phyloP scores from a whole-genome alignment of 2,329 filamentous ascomycete species.

The Mycosphaerella sp. region DNA sequence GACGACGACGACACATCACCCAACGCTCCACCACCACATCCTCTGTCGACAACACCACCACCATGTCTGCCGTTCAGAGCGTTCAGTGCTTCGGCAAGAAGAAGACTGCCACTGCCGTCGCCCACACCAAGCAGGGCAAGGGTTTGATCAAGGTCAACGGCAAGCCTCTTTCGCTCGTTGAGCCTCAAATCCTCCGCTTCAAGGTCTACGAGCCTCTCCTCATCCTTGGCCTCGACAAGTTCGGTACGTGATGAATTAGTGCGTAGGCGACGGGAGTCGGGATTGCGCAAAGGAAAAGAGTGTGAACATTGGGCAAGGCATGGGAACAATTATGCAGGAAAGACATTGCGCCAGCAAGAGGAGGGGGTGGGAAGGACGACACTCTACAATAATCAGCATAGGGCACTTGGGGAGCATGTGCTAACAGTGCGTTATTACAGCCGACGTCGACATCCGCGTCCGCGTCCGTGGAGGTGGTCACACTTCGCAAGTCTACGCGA shows the following conservation, averaged over 20 bases:
- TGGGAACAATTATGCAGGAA: not conserved
- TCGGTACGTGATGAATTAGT: slow-evolving; percentile 48
- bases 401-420: slow-evolving; percentile 8
- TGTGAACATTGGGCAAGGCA: not conserved
- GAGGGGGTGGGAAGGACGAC: not conserved
- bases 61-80: slow-evolving; percentile 61
- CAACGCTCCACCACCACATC: slow-evolving; percentile 4
- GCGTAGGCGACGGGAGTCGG: not conserved
- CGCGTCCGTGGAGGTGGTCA: slow-evolving; percentile 96
- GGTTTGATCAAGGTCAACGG: slow-evolving; percentile 99
- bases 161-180: slow-evolving; percentile 85
- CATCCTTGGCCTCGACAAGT: slow-evolving; percentile 95
- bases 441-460: slow-evolving; percentile 93
- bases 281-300: not conserved
- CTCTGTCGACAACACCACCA: slow-evolving; percentile 18
- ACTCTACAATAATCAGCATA: not conserved
- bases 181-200: slow-evolving; percentile 96
- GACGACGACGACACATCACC: slow-evolving; percentile 16
- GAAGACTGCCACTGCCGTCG: slow-evolving; percentile 64
- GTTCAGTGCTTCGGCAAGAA: slow-evolving; percentile 96
- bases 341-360: not conserved
- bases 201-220: slow-evolving; percentile 99
- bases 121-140: slow-evolving; percentile 85
- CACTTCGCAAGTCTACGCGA: slow-evolving; percentile 94
- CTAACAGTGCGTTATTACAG: slow-evolving; percentile 31